These are phyloP conservation scores for Termitomyces heimii DNA, from an alignment of 768 basidiomycete genomes.

Conservation along the genomic window DNA sequence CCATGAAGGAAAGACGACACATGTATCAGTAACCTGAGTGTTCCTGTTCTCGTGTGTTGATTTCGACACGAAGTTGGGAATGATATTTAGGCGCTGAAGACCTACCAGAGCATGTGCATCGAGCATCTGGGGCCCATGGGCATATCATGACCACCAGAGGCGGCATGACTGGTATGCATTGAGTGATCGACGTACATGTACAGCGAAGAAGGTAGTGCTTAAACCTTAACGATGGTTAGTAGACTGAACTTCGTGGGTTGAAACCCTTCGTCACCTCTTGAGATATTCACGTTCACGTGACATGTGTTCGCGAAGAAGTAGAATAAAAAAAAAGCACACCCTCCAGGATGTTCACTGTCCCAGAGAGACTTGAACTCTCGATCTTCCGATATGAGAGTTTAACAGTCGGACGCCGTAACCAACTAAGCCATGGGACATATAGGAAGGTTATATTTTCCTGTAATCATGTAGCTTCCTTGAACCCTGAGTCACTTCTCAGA, in stretches of 20 bases:
- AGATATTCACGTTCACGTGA: no score
- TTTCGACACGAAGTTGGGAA: not conserved
- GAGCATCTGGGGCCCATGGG: slow-evolving; percentile 47
- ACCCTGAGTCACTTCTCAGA: no score
- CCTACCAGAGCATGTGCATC: slow-evolving; percentile 80
- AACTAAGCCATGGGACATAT: slow-evolving; percentile 10
- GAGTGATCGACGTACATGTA: slow-evolving; percentile 33
- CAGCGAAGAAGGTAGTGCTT: no score
- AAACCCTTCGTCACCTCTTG: not conserved
- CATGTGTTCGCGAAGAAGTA: no score
- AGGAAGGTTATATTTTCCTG: no score
- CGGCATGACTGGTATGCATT: slow-evolving; percentile 19
- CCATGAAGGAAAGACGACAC: slow-evolving; percentile 77
- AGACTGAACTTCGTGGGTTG: not conserved
- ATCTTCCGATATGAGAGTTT: not conserved
- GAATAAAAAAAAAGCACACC: not conserved
- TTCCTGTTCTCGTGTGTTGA: slow-evolving; percentile 41
- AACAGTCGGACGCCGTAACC: slow-evolving; percentile 12
- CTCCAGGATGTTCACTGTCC: slow-evolving; percentile 3
- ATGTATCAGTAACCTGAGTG: slow-evolving; percentile 73
- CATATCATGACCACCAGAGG: slow-evolving; percentile 40
- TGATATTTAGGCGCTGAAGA: slow-evolving; percentile 1
- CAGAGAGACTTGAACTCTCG: slow-evolving; percentile 11
- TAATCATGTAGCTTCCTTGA: no score
- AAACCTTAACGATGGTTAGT: no score